Evolutionary conservation across 441 rosid species (phyloP).

Genomic region (Sinapis alba): DNA sequence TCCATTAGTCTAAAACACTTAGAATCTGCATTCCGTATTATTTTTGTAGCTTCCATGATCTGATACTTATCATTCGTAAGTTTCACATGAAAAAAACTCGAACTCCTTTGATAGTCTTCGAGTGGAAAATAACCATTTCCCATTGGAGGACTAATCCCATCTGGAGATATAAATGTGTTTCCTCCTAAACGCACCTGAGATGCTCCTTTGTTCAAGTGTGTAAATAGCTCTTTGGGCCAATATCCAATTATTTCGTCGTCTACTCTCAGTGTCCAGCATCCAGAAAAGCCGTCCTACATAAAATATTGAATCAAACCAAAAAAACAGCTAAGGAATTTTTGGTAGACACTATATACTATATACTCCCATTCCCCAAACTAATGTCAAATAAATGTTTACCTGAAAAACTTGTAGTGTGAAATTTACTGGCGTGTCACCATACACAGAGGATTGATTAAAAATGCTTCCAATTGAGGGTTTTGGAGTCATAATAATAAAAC

Average conservation of each 20-base stretch:
- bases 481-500: constrained; percentile 13
- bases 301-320: not conserved
- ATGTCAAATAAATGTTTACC: not conserved
- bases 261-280: constrained; percentile 7
- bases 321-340: not conserved
- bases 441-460: not conserved
- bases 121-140: constrained; percentile 25
- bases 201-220: constrained; percentile 21
- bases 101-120: not conserved
- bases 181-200: constrained; percentile 28
- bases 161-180: not conserved
- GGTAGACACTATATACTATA: not conserved
- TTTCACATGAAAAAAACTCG: not conserved
- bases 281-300: not conserved
- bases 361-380: not conserved
- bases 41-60: not conserved
- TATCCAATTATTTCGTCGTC: constrained; percentile 13
- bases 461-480: not conserved
- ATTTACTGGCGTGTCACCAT: not conserved
- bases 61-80: not conserved
- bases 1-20: not conserved
- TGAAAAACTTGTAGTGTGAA: constrained; percentile 7
- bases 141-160: constrained; percentile 28
- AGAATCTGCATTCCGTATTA: not conserved
- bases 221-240: constrained; percentile 21